These are phyloP conservation scores for Meyerozyma elateridarum DNA, from an alignment of 1,139 yeast genomes.

Conservation along the genomic window DNA sequence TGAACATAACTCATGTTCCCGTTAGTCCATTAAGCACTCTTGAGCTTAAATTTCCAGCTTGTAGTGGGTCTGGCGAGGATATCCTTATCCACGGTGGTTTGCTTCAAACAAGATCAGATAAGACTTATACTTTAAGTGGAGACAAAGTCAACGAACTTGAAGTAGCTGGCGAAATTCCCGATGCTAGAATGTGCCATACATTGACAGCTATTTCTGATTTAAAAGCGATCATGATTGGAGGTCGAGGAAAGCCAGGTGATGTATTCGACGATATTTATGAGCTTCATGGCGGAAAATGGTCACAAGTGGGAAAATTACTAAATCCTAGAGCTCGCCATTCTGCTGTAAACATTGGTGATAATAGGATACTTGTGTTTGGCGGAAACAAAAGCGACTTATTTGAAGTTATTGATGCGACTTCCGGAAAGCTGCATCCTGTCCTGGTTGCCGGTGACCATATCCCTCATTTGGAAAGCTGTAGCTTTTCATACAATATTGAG, in stretches of 20 bases:
- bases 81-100: slow-evolving; percentile 53
- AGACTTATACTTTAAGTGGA: slow-evolving; percentile 15
- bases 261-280: slow-evolving; percentile 31
- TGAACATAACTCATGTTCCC: too few relatives aligned
- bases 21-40: slow-evolving; percentile 13
- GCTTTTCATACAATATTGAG: slow-evolving; percentile 29
- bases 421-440: slow-evolving; percentile 14
- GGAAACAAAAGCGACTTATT: slow-evolving; percentile 29
- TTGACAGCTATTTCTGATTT: slow-evolving; percentile 29
- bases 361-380: slow-evolving; percentile 48
- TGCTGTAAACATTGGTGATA: slow-evolving; percentile 28
- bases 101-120: slow-evolving; percentile 36
- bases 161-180: slow-evolving; percentile 16
- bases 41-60: slow-evolving; percentile 48
- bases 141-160: slow-evolving; percentile 8
- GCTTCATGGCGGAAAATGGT: slow-evolving; percentile 27
- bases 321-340: slow-evolving; percentile 52
- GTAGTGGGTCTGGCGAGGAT: slow-evolving; percentile 16
- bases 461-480: slow-evolving; percentile 23
- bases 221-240: slow-evolving; percentile 52
- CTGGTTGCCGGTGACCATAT: slow-evolving; percentile 14
- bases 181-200: slow-evolving; percentile 60
- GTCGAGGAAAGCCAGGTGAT: slow-evolving; percentile 58
- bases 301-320: slow-evolving; percentile 31
- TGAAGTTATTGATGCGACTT: slow-evolving; percentile 15